Evolutionary conservation across 345 rosid genomes (phyloP), one percentile per base, ranked within the genome.

Genomic region (Bruguiera gymnorhiza): DNA sequence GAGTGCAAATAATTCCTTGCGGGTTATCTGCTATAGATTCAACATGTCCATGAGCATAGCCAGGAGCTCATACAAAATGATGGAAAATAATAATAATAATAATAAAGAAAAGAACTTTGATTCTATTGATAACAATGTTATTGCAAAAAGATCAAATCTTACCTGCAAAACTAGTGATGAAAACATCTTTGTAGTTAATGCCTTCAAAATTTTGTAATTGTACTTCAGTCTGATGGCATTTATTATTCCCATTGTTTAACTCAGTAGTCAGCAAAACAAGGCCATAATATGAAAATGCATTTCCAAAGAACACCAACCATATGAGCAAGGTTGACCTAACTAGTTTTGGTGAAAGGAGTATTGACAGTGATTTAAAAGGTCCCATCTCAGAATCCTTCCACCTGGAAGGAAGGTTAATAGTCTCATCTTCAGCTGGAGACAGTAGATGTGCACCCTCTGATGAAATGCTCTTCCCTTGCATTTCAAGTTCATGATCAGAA

Each of bases 121-220:
- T 43, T 43, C 50, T 13, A 15, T 43, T 43, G 50, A 43, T 43
- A 43, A 43, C 50, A 13, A 39, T 8, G 48, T 37, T 5, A 18
- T 23, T 20, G 8, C 27, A 56, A 39, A 5, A 56, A 32, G 13
- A 24, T 21, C 46, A 6, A 64, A 53, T 6, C 52, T 21, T 75
- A 88, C 99, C 99, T 71, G 99, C 99, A 63, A 92, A 85, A 80
- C 86, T 87, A 64, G 97, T 81, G 13, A 95, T 87, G 73, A 92
- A 90, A 59, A 92, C 93, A 50, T 82, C 86, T 83, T 55, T 83
- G 71, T 95, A 95, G 80, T 75, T 81, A 77, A 87, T 80, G 59
- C 73, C 84, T 20, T 67, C 79, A 59, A 87, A 70, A 34, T 75
- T 68, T 37, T 58, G 54, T 15, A 81, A 70, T 48, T 55, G 76